phyloP scores from a whole-genome alignment of 2,329 filamentous ascomycete genomes.

The Aspergillus terreus region DNA sequence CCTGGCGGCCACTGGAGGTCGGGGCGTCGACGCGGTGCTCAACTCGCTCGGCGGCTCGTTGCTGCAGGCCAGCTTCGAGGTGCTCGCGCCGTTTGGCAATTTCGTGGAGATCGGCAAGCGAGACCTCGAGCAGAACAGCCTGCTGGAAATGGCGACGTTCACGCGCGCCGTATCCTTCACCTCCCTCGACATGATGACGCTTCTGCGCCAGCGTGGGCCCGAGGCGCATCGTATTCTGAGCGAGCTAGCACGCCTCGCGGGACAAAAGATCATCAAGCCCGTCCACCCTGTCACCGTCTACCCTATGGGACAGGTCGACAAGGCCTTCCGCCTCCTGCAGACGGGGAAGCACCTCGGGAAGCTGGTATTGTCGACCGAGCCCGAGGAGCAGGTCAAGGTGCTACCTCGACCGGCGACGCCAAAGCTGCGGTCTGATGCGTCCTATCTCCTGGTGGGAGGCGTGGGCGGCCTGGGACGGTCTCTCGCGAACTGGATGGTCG shows the following conservation, averaged over 20 bases:
- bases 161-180: not conserved
- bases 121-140: not conserved
- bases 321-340: constrained; percentile 29
- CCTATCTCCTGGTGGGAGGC: no score
- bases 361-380: constrained; percentile 21
- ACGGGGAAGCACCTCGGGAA: constrained; percentile 38
- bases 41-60: not conserved
- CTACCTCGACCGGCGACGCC: no score
- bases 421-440: no score
- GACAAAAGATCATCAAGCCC: constrained; percentile 8
- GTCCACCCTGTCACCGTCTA: constrained; percentile 20
- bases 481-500: no score
- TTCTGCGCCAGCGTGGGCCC: no score
- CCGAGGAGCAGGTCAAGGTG: no score
- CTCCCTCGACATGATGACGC: no score
- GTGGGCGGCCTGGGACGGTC: no score
- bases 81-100: not conserved
- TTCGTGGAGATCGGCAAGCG: not conserved
- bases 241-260: no score
- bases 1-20: not conserved
- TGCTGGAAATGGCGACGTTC: not conserved
- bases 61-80: not conserved
- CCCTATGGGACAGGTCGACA: constrained; percentile 22
- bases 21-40: not conserved
- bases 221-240: no score